phyloP scores from a whole-genome alignment of 345 rosid species.

The Eucalyptus tenuipes region DNA sequence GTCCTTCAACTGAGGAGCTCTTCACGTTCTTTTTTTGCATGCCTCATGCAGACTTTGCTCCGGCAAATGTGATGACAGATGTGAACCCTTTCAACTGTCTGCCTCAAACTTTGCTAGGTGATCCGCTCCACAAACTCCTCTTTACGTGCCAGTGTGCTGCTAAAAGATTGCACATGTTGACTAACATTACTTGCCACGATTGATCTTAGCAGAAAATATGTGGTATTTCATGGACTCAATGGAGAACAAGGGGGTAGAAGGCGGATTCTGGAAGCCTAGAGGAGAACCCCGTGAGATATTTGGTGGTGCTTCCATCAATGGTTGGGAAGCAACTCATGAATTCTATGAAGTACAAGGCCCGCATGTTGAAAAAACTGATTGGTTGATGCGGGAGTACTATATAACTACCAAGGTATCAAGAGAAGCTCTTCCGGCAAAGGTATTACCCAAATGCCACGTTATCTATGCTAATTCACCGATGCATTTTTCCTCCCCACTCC shows the following conservation, averaged over 20 bases:
- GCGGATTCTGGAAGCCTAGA: constrained; percentile 14
- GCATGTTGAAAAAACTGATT: constrained; percentile 2
- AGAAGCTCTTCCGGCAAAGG: constrained; percentile 3
- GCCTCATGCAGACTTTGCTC: neutral
- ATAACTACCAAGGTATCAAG: neutral
- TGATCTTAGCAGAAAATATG: neutral
- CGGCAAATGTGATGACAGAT: constrained; percentile 4
- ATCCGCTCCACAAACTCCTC: neutral
- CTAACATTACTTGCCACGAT: neutral
- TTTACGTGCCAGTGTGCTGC: neutral
- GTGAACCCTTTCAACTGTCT: neutral
- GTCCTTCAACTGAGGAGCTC: neutral
- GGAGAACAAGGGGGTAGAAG: neutral
- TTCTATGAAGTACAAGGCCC: constrained; percentile 10
- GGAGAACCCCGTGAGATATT: constrained; percentile 6
- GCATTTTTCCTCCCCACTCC: neutral
- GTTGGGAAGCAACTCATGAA: constrained; percentile 15
- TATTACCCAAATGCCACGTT: neutral
- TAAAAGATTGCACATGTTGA: neutral
- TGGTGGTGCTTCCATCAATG: constrained; percentile 1
- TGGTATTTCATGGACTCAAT: constrained; percentile 10
- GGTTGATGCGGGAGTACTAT: constrained; percentile 16
- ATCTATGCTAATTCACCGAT: neutral
- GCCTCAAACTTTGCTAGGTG: constrained; percentile 12
- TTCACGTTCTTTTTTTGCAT: neutral